Conservation (phyloP, 352 stramenopile genomes). For the Phytopythium aichiense region DNA sequence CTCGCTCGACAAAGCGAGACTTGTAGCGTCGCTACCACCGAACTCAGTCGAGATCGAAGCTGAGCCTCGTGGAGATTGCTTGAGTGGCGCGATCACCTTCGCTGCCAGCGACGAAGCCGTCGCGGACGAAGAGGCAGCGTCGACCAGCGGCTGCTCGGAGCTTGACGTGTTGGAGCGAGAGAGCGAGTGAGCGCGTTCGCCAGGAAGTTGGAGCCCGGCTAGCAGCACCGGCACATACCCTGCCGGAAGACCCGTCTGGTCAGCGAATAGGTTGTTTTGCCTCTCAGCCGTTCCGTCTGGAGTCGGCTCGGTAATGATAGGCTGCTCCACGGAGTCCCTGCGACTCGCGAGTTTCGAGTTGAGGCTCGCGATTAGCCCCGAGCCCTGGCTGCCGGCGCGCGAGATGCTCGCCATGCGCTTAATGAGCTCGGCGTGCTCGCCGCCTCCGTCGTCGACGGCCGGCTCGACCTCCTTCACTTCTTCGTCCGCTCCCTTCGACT, state of each 20-base stretch:
- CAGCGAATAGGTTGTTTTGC: conserved; percentile 3
- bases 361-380: conserved; percentile 54
- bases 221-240: conserved; percentile 48
- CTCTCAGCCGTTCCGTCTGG: conserved; percentile 1
- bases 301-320: conserved; percentile 5
- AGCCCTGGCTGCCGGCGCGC: conserved; percentile 45
- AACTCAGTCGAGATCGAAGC: conserved; percentile 4
- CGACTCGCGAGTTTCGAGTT: conserved; percentile 26
- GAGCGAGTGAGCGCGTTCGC: conserved; percentile 23
- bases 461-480: conserved; percentile 15
- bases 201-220: conserved; percentile 37
- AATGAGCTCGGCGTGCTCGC: conserved; percentile 48
- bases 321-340: conserved; percentile 12
- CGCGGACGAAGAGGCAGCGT: neutral
- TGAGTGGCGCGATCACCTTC: conserved; percentile 36
- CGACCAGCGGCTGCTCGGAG: neutral
- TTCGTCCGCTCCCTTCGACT: neutral
- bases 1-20: conserved; percentile 29
- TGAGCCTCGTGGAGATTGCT: conserved; percentile 9
- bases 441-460: conserved; percentile 1
- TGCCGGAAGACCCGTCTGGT: conserved; percentile 18
- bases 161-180: conserved; percentile 9
- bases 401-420: conserved; percentile 74
- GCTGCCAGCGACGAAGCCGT: conserved; percentile 24
- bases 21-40: neutral